Conservation (phyloP, 2,329 filamentous ascomycete genomes). For the Aspergillus sp. region DNA sequence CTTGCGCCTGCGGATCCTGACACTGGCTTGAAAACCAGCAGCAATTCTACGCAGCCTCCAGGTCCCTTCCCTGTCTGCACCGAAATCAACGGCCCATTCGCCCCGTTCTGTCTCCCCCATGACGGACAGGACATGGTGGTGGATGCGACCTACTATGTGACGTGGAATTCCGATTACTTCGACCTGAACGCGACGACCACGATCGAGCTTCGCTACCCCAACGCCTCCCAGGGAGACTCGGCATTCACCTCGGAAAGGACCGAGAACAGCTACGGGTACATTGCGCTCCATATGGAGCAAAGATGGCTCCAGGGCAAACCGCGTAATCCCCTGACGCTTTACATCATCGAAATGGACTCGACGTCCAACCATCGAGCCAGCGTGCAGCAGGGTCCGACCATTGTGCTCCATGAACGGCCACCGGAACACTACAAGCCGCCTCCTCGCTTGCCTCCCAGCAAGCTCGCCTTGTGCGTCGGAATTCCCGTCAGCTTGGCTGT, state of each 20-base stretch:
- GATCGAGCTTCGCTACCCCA: conserved; percentile 25
- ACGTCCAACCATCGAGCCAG: conserved; percentile 16
- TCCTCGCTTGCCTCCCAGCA: conserved; percentile 18
- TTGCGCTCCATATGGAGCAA: conserved; percentile 29
- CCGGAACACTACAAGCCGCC: conserved; percentile 26
- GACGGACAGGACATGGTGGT: conserved; percentile 25
- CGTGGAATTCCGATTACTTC: conserved; percentile 29
- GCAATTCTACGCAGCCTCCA: too few relatives aligned
- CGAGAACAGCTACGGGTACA: conserved; percentile 30
- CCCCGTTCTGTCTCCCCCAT: conserved; percentile 27
- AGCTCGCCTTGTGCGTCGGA: conserved; percentile 32
- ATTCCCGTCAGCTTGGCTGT: conserved; percentile 32
- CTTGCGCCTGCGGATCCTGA: too few relatives aligned
- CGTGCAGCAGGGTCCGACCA: conserved; percentile 25
- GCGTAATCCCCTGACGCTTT: conserved; percentile 30
- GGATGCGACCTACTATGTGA: conserved; percentile 32
- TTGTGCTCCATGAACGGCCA: conserved; percentile 26
- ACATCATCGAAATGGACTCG: conserved; percentile 24
- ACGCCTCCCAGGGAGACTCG: conserved; percentile 22
- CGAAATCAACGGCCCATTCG: conserved; percentile 11
- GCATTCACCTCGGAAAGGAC: conserved; percentile 29
- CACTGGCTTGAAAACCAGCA: too few relatives aligned
- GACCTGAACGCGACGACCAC: conserved; percentile 21
- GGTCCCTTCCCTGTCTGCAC: conserved; percentile 25
- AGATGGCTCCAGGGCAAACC: conserved; percentile 31